These are phyloP conservation scores for Podospora comata DNA, from an alignment of 495 filamentous ascomycete species.

Conservation along the genomic window DNA sequence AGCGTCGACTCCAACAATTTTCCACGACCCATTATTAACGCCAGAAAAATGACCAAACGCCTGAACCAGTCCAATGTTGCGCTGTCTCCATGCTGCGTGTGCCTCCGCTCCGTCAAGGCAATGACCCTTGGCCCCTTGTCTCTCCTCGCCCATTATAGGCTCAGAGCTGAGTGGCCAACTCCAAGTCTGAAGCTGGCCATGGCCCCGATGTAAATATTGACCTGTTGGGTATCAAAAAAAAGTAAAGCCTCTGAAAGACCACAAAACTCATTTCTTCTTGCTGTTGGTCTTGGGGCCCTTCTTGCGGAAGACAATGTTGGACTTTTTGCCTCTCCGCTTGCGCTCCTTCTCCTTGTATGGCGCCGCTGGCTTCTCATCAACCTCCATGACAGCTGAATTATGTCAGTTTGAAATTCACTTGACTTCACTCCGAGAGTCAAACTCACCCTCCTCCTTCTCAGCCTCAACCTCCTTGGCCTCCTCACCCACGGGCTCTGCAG, in stretches of 20 bases:
- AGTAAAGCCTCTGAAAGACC: neutral
- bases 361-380: slow-evolving; percentile 38
- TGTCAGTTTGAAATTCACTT: slow-evolving; percentile 17
- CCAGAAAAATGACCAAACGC: neutral
- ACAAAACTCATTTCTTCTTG: slow-evolving; percentile 34
- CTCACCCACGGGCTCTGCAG: slow-evolving; percentile 17
- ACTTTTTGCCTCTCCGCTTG: slow-evolving; percentile 49
- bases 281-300: slow-evolving; percentile 45
- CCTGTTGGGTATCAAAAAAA: neutral
- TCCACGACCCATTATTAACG: neutral
- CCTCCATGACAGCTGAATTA: slow-evolving; percentile 43
- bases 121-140: neutral
- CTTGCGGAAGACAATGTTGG: slow-evolving; percentile 51
- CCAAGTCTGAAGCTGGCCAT: neutral
- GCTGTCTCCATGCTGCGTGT: neutral
- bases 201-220: neutral
- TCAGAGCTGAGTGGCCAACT: neutral
- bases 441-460: slow-evolving; percentile 39
- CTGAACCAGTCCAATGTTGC: neutral
- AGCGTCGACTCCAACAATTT: neutral
- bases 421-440: neutral
- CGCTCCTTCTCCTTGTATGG: slow-evolving; percentile 43
- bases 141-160: neutral
- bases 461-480: slow-evolving; percentile 20
- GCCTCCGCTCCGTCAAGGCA: neutral